Evolutionary conservation across 2,329 filamentous ascomycete genomes (phyloP), one percentile per base, ranked within the genome.

Genomic region (Chaetomium sp.): DNA sequence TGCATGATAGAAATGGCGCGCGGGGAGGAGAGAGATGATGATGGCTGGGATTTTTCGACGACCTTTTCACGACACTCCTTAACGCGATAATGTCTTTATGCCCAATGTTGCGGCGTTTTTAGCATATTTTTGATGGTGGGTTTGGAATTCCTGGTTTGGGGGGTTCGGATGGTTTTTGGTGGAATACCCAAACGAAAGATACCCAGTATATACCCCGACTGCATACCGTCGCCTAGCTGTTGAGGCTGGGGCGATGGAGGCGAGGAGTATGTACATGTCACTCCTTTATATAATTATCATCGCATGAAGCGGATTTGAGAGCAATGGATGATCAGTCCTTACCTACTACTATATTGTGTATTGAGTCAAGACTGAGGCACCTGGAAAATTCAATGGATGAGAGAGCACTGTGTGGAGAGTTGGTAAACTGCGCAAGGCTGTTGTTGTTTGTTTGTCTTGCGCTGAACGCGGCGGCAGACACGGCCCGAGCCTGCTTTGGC

Each of bases 51-150:
- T 27, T 27, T 27, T 27, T 27, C 19, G 19, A 27, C 19, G 19
- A 27, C 19, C 44, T 54, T 40, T 54, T 54, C 53, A 54, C 40
- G 47, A 54, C 53, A 50, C 47, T 54, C 53, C 38, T 50, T 54
- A 32, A 27, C 19, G 19, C 19, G 11, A 19, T 52, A 52, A 48
- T 48, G 45, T 53, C n/a, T 53, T 27, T 27, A 27, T 27, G 19
- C 19, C 19, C 19, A 27, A 27, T 27, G 19, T 27, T 27, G 19
- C 19, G 19, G 19, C 19, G 19, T 27, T 27, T 27, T 27, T 27
- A 27, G 19, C 19, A 27, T 27, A 27, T 27, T 27, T 53, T 35
- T 48, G 44, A 12, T 33, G 36, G 36, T 12, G 42, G 37, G 19
- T 43, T 19, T 14, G 52, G 44, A 32, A 42, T 52, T 45, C 36